Base-by-base conservation (phyloP, 2,329 filamentous ascomycete species). In the Stagonosporopsis cucurbitacearum region DNA sequence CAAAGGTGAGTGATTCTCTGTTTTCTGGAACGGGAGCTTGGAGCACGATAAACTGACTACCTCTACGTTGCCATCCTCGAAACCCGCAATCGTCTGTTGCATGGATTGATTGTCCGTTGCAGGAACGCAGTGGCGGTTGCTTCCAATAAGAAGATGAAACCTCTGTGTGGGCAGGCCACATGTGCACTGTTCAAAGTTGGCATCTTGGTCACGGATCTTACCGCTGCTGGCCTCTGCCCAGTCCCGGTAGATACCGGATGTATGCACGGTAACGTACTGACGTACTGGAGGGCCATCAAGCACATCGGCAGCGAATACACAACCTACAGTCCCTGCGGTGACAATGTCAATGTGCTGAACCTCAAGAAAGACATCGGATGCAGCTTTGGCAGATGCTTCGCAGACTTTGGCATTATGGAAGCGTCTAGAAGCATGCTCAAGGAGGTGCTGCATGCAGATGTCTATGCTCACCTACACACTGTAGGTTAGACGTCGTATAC, bases 341-440 rank as follows among this genome's bases (percentile, higher is more conserved):
- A 15, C 5, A 5, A 28, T 26, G 11, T 3, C 6, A 8, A 8
- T 22, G 1, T 19, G n/a, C n/a, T n/a, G 28, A 2, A 30, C 12
- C 26, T 28, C 1, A 6, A 7, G 4, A 20, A 26, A 9, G 13
- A 9, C 36, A 53, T 22, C 1, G 17, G 7, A 0, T 54, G 51
- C 12, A 22, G n/a, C 40, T 44, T 26, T 22, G 28, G 45, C 3
- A 13, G n/a, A 26, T 56, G 47, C 26, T 20, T 50, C 15, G 47
- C 37, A 6, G 47, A 50, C 11, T 50, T 50, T n/a, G 42, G 47
- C 5, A 19, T 50, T 4, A n/a, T 50, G 3, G 36, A n/a, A 6
- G 12, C 32, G 5, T 28, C 22, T 12, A 13, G 28, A 17, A 8
- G 12, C 3, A 20, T 28, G 17, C 35, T 55, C 4, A 9, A 42